Evolutionary conservation across 257 asterid species (phyloP).

Genomic region (Jacaranda copaia): DNA sequence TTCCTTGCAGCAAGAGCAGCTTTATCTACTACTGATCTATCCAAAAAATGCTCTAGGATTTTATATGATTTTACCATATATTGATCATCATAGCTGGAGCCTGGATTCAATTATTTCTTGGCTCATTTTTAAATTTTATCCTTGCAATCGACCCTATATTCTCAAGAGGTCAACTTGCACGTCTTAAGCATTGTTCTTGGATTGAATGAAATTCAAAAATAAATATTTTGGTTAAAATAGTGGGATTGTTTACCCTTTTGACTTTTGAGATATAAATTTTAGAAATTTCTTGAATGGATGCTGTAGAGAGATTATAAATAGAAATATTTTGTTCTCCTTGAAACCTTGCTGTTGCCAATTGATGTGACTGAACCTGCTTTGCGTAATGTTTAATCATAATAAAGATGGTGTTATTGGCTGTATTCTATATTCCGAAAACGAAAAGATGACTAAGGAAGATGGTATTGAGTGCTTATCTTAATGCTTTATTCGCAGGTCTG

Average conservation of each 20-base stretch:
- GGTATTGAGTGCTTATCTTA: background rate
- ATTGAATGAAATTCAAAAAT: slow-evolving; percentile 12
- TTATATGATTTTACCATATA: background rate
- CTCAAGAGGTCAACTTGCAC: background rate
- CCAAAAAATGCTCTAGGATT: background rate
- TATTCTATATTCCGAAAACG: background rate
- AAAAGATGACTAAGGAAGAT: background rate
- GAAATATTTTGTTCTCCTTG: background rate
- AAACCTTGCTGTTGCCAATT: background rate
- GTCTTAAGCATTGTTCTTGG: slow-evolving; percentile 14
- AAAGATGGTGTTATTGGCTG: slow-evolving; percentile 1
- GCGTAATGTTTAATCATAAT: background rate
- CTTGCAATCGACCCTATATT: background rate
- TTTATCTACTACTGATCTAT: slow-evolving; percentile 23
- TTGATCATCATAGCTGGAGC: background rate
- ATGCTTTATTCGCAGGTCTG: background rate
- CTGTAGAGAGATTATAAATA: background rate
- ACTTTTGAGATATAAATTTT: background rate
- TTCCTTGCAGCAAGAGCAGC: background rate
- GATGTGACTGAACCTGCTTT: slow-evolving; percentile 6
- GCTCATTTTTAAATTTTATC: background rate
- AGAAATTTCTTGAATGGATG: background rate
- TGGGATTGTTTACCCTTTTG: background rate
- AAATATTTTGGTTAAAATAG: background rate
- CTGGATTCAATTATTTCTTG: background rate